phyloP scores from a whole-genome alignment of 495 filamentous ascomycete species.

The Daldinia bambusicola region DNA sequence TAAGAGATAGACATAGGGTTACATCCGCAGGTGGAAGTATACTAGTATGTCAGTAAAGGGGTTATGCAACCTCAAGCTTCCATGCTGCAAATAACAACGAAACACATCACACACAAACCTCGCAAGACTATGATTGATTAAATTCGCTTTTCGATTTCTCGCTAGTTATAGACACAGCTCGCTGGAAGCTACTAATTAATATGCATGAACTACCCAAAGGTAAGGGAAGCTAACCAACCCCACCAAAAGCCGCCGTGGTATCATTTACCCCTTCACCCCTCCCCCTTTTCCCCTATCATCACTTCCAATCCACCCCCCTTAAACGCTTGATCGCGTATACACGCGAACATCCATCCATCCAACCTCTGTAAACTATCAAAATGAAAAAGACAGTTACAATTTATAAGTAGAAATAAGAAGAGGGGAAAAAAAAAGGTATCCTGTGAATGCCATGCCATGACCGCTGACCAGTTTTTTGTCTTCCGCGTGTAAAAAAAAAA shows the following conservation, averaged over 20 bases:
- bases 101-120: too few relatives aligned
- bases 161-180: neutral
- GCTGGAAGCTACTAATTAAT: neutral
- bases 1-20: too few relatives aligned
- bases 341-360: neutral
- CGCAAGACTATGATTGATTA: neutral
- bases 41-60: too few relatives aligned
- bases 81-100: too few relatives aligned
- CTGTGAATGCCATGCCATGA: neutral
- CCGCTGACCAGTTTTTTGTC: slow-evolving; percentile 6
- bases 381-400: neutral
- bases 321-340: neutral
- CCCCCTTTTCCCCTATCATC: neutral
- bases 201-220: neutral
- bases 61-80: too few relatives aligned
- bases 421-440: neutral
- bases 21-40: too few relatives aligned
- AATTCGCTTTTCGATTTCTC: neutral
- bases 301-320: neutral
- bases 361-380: too few relatives aligned
- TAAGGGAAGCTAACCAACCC: neutral
- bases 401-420: neutral
- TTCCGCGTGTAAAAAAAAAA: neutral
- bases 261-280: neutral
- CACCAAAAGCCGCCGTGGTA: neutral